phyloP scores from a whole-genome alignment of 2,329 filamentous ascomycete genomes.

The Penicillium occitanis region DNA sequence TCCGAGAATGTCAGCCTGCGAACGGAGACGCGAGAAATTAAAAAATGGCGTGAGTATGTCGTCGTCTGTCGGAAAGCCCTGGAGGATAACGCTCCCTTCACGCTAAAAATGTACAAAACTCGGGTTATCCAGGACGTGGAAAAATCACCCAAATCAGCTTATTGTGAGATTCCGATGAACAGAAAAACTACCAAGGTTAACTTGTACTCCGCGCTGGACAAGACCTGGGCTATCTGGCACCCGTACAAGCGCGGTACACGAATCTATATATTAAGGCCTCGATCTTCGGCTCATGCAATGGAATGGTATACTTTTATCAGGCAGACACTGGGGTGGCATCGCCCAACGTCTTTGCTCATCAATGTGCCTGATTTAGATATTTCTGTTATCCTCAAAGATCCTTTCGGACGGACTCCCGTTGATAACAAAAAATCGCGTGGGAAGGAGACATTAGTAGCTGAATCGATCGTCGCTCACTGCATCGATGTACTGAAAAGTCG shows the following conservation, averaged over 20 bases:
- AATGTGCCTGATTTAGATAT: slow-evolving; percentile 64
- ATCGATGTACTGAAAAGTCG: slow-evolving; percentile 58
- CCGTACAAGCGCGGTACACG: slow-evolving; percentile 55
- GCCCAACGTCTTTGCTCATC: slow-evolving; percentile 58
- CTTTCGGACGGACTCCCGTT: slow-evolving; percentile 55
- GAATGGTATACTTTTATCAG: slow-evolving; percentile 69
- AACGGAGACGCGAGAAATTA: slow-evolving; percentile 57
- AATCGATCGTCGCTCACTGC: slow-evolving; percentile 57
- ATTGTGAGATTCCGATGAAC: slow-evolving; percentile 58
- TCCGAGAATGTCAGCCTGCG: slow-evolving; percentile 63
- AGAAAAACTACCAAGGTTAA: slow-evolving; percentile 58
- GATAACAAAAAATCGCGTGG: slow-evolving; percentile 46
- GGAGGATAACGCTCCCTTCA: slow-evolving; percentile 55
- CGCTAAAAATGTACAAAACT: slow-evolving; percentile 61
- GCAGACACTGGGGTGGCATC: slow-evolving; percentile 59
- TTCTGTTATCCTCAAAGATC: slow-evolving; percentile 58
- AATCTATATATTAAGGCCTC: slow-evolving; percentile 63
- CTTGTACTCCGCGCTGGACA: slow-evolving; percentile 65
- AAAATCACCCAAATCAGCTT: slow-evolving; percentile 53
- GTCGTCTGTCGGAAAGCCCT: slow-evolving; percentile 61
- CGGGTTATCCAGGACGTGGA: slow-evolving; percentile 63
- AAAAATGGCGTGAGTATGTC: slow-evolving; percentile 66
- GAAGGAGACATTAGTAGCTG: slow-evolving; percentile 57
- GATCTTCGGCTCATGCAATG: slow-evolving; percentile 60
- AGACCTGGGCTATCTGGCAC: slow-evolving; percentile 64